phyloP scores from a whole-genome alignment of 1,284 basidiomycete genomes.

The Fomes fomentarius region DNA sequence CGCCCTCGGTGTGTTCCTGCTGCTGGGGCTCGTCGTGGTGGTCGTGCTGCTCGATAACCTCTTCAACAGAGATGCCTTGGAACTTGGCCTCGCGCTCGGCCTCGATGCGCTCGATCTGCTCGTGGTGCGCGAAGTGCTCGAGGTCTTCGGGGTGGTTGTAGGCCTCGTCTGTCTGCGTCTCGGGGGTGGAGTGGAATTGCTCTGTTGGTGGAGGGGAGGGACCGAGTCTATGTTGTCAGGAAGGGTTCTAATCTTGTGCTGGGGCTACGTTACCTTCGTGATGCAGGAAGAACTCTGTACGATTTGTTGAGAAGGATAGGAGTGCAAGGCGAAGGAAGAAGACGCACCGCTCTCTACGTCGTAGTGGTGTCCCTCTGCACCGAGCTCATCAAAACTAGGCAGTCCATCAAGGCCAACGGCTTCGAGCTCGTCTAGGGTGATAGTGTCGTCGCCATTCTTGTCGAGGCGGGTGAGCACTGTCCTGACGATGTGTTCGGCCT shows the following conservation, averaged over 20 bases:
- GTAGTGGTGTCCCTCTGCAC: conserved; percentile 92
- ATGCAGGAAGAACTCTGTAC: conserved; percentile 84
- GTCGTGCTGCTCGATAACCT: conserved; percentile 58
- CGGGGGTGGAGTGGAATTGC: conserved; percentile 92
- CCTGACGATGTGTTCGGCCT: conserved; percentile 82
- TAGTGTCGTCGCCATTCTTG: conserved; percentile 75
- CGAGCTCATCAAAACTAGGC: conserved; percentile 88
- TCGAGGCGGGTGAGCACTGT: conserved; percentile 81
- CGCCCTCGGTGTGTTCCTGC: conserved; percentile 7
- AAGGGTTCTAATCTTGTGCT: neutral
- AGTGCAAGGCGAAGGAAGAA: neutral
- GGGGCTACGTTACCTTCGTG: conserved; percentile 73
- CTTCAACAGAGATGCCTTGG: conserved; percentile 79
- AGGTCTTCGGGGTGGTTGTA: conserved; percentile 93
- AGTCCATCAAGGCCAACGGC: conserved; percentile 78
- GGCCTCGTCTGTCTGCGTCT: conserved; percentile 94
- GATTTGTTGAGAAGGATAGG: conserved; percentile 7
- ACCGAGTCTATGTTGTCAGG: neutral
- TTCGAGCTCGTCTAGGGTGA: conserved; percentile 83
- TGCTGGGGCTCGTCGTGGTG: conserved; percentile 25
- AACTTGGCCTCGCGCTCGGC: conserved; percentile 81
- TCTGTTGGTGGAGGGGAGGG: conserved; percentile 45
- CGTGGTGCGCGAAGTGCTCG: conserved; percentile 90
- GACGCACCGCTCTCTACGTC: conserved; percentile 81
- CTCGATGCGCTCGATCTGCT: conserved; percentile 85